Conservation (phyloP, 169 alveolate genomes). For the Eimeria maxima region DNA sequence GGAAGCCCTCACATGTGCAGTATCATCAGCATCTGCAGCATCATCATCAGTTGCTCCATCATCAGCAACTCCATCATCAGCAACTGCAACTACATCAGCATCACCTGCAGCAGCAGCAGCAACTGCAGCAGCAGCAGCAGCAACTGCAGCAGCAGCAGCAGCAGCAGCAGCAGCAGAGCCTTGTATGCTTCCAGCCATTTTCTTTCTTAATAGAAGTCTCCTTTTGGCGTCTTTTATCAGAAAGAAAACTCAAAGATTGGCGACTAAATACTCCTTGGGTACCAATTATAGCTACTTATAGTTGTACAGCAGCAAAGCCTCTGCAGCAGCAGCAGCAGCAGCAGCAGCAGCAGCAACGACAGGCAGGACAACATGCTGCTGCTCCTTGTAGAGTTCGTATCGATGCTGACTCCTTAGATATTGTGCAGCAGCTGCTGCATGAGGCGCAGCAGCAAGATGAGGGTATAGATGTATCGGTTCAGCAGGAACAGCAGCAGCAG, state of each 20-base stretch:
- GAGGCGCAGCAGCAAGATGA: too few relatives aligned
- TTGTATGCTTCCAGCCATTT: slow-evolving; percentile 52
- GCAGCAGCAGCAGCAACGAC: slow-evolving; percentile 33
- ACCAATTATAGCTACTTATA: slow-evolving; percentile 53
- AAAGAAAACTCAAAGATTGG: slow-evolving; percentile 69
- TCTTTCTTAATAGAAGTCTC: slow-evolving; percentile 57
- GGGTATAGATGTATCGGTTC: too few relatives aligned
- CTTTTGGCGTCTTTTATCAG: slow-evolving; percentile 57
- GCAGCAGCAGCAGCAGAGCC: too few relatives aligned
- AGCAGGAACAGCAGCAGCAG: too few relatives aligned
- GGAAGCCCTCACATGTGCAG: background rate
- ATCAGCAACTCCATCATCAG: background rate
- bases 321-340: slow-evolving; percentile 68
- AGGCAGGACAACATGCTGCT: slow-evolving; percentile 13
- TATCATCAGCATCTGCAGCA: too few relatives aligned
- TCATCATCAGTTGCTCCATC: background rate
- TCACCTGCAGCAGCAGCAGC: background rate
- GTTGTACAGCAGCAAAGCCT: slow-evolving; percentile 37
- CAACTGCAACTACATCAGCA: background rate
- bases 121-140: slow-evolving; percentile 1
- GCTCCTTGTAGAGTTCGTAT: slow-evolving; percentile 16
- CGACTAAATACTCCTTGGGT: slow-evolving; percentile 78
- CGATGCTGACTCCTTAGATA: slow-evolving; percentile 28
- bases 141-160: slow-evolving; percentile 9
- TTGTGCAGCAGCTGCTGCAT: background rate